phyloP scores from a whole-genome alignment of 768 basidiomycete genomes.

The Leccinum disarticulatum region DNA sequence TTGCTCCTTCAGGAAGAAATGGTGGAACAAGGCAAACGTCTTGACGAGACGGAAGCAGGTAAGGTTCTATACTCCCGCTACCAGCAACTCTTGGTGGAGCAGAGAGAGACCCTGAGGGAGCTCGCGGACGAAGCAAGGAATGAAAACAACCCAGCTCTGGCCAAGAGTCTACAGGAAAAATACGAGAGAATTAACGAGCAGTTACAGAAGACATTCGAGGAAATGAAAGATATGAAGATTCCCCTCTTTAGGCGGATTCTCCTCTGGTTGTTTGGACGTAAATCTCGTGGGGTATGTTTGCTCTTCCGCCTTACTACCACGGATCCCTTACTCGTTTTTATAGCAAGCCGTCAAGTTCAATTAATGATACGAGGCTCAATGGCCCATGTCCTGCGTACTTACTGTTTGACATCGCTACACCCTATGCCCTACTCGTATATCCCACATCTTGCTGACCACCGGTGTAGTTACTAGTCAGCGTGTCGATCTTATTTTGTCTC shows the following conservation, averaged over 20 bases:
- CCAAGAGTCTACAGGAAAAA: constrained; percentile 12
- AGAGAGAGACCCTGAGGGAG: constrained; percentile 12
- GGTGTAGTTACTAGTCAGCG: no score
- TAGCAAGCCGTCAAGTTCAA: constrained; percentile 8
- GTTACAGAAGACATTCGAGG: constrained; percentile 20
- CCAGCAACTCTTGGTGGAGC: constrained; percentile 18
- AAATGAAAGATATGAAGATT: constrained; percentile 22
- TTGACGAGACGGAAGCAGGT: constrained; percentile 25
- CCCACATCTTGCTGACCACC: no score
- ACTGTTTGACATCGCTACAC: background rate
- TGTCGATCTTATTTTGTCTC: background rate
- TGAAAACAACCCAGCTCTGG: constrained; percentile 12
- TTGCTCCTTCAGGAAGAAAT: constrained; percentile 20
- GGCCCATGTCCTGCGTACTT: background rate
- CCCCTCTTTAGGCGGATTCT: constrained; percentile 11
- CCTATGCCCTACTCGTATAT: background rate
- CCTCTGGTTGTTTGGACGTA: constrained; percentile 4
- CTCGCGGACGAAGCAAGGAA: constrained; percentile 20
- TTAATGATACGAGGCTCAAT: background rate
- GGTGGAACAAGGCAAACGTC: constrained; percentile 6
- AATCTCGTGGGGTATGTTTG: constrained; percentile 11
- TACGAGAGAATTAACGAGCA: constrained; percentile 5
- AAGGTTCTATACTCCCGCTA: constrained; percentile 17
- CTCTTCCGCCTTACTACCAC: background rate
- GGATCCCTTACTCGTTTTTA: background rate